Base-by-base conservation (phyloP, 2,329 filamentous ascomycete genomes). In the Trichoderma sp. region DNA sequence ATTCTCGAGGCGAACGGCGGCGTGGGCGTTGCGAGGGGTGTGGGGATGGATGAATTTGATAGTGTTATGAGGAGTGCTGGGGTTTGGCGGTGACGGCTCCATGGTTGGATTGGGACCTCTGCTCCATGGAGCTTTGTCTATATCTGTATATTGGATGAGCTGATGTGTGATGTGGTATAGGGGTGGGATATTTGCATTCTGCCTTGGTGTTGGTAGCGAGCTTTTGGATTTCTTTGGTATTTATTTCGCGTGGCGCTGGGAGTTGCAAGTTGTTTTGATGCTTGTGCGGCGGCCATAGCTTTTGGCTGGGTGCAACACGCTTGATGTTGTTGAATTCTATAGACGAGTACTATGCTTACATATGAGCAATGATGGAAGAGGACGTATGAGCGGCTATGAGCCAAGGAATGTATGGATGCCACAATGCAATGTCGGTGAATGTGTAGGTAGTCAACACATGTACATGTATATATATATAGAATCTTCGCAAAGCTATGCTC, bases 1-100 rank as follows among this genome's bases (percentile, higher is more conserved):
- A 93, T 99, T 75, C 86, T 95, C 66, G 96, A 98, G 87, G 97
- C 96, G 66, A 98, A 97, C 83, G 94, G 94, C 3, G 95, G 94
- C 1, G 91, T 89, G 4, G 92, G 93, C 18, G 89, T 93, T 12
- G 90, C 87, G 50, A 89, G 87, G 75, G 94, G 93, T 8, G 96
- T 97, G 11, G 90, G 87, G 56, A 87, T 92, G 81, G 92, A 93
- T 71, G 94, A 98, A 81, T 98, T 98, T 85, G 93, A 95, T 84
- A 90, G 90, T 73, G 94, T 98, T 6, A 96, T 98, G 95, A 90
- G 88, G 78, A 88, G 93, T 80, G 95, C 95, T 6, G 95, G 95
- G 1, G 92, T 95, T 50, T 96, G 96, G 89, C 91, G 91, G 83
- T 93, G 60, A 27, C n/a, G 56, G 4, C 45, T 8, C 9, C 45